These are phyloP conservation scores for Colletotrichum sansevieriae DNA, from an alignment of 2,329 filamentous ascomycete species.

Conservation along the genomic window DNA sequence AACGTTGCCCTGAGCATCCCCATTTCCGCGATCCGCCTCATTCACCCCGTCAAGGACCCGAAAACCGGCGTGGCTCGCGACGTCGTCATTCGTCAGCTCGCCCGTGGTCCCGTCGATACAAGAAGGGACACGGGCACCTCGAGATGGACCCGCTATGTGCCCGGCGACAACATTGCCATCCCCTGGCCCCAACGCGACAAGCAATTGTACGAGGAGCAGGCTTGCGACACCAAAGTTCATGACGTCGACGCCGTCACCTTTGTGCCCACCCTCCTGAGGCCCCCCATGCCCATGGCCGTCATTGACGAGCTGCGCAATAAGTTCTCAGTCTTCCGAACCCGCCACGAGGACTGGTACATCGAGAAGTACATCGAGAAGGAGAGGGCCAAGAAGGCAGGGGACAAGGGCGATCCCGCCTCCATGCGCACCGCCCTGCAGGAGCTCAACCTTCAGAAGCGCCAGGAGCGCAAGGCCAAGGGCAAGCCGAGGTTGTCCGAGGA, in stretches of 20 bases:
- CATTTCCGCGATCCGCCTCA: conserved; percentile 82
- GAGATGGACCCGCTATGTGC: conserved; percentile 65
- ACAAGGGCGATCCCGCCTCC: conserved; percentile 61
- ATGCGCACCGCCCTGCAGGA: conserved; percentile 72
- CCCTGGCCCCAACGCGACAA: conserved; percentile 75
- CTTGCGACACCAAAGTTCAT: conserved; percentile 80
- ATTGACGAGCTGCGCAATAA: conserved; percentile 89
- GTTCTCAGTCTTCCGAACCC: conserved; percentile 84
- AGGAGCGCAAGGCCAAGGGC: conserved; percentile 63
- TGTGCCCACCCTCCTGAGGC: conserved; percentile 79
- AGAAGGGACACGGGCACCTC: too few species aligned
- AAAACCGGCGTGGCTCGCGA: conserved; percentile 76
- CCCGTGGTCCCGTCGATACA: conserved; percentile 59
- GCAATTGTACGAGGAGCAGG: conserved; percentile 65
- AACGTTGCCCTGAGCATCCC: conserved; percentile 70
- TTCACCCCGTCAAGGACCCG: conserved; percentile 79
- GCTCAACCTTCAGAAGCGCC: conserved; percentile 67
- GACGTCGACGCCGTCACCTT: conserved; percentile 82
- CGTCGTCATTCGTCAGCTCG: conserved; percentile 80
- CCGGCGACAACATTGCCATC: conserved; percentile 78
- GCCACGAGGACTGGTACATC: conserved; percentile 82
- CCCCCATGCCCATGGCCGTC: conserved; percentile 83
- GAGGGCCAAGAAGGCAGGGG: conserved; percentile 56
- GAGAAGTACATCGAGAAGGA: conserved; percentile 71
- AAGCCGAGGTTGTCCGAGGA: conserved; percentile 68